Base-by-base conservation (phyloP, 345 rosid genomes). In the Brassica nigra region DNA sequence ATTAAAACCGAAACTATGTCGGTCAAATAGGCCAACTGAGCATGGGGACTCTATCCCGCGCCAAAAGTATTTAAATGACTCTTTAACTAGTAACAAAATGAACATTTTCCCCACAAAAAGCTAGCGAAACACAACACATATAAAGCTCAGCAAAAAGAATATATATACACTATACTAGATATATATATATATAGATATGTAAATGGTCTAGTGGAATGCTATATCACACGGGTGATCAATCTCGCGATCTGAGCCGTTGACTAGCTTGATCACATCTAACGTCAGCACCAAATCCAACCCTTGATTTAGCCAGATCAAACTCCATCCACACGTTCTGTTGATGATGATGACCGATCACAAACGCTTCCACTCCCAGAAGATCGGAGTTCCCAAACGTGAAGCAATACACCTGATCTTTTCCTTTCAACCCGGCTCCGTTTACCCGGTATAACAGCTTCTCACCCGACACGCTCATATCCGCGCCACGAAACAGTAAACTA, bases 311-410 rank as follows among this genome's bases (percentile, higher is more conserved):
- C 3, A 92, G 70, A 86, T 92, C 97, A 81, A 84, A 92, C 85
- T 92, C 97, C 89, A 92, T 80, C 97, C 97, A 92, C 68, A 90
- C 83, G 80, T 92, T 89, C 49, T 89, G 94, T 47, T 92, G 97
- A 80, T 92, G 97, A 76, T 89, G 91, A 70, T 92, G 89, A 7
- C 97, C 97, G 49, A 92, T 92, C 84, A 92, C 86, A 63, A 87
- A 90, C 18, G 97, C 88, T 55, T 89, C 94, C 2, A 89, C 79
- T 6, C 97, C 94, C 68, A 92, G 3, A 55, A 88, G 81, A 69
- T 92, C 94, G 3, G 94, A 92, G 80, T 90, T 92, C 33, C 97
- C 97, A 72, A 92, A 92, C 6, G 97, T 87, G 65, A 92, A 87
- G 82, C 97, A 92, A 82, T 83, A 85, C 89, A 90, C 90, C 14